These are phyloP conservation scores for Artemisia annua DNA, from an alignment of 129 eudicot species.

Conservation along the genomic window DNA sequence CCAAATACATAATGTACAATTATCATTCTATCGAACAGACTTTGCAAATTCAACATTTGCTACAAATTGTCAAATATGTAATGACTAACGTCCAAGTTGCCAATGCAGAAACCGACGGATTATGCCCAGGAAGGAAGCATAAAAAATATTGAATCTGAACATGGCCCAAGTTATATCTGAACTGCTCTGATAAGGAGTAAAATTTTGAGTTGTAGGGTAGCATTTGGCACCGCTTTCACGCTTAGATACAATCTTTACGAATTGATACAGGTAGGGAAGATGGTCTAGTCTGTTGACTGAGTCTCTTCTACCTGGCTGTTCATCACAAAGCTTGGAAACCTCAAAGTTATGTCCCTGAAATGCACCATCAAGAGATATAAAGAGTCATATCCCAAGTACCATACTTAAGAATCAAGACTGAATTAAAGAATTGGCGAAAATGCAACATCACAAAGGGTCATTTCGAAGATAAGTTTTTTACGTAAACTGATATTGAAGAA, in stretches of 20 bases:
- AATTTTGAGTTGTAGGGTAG: not conserved
- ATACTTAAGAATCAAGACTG: not conserved
- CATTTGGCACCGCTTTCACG: not conserved
- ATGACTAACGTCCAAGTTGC: not conserved
- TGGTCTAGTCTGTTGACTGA: constrained; percentile 22
- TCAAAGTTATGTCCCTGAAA: constrained; percentile 44
- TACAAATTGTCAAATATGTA: not conserved
- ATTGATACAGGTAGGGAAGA: not conserved
- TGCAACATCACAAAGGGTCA: not conserved
- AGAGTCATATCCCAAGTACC: not conserved
- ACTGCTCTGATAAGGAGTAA: not conserved
- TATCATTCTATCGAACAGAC: not conserved
- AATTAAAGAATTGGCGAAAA: constrained; percentile 10
- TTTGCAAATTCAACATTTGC: constrained; percentile 10
- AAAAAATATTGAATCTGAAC: constrained; percentile 9
- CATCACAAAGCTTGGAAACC: constrained; percentile 53
- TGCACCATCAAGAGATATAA: not conserved
- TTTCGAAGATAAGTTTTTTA: not conserved
- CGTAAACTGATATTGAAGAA: constrained; percentile 8
- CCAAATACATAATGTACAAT: not conserved
- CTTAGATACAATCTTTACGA: not conserved
- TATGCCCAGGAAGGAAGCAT: constrained; percentile 13
- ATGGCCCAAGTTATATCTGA: not conserved
- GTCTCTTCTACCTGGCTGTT: constrained; percentile 43
- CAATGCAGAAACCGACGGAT: constrained; percentile 15